Evolutionary conservation across 768 basidiomycete genomes (phyloP), one percentile per base, ranked within the genome.

Genomic region (Collybiopsis confluens): DNA sequence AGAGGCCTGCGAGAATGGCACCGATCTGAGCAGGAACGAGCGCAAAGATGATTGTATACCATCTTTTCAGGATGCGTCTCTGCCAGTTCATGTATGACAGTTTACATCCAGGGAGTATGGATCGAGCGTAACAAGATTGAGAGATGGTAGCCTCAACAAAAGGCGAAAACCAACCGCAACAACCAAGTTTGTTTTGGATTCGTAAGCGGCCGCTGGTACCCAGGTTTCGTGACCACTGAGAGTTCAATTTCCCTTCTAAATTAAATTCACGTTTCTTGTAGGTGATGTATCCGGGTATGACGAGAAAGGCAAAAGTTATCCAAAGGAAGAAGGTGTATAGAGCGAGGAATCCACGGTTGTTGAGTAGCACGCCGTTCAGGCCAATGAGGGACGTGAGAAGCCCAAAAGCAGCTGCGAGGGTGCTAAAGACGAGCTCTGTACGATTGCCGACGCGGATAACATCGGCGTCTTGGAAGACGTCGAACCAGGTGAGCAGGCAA

Each of bases 271-370:
- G 76, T 36, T 77, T 74, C 65, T 86, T 89, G 76, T 88, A 92
- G 38, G 87, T 82, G 62, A 86, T 67, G 69, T 92, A 92, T 0
- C 90, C 89, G 0, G 90, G 90, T 0, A 79, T 73, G 65, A 89
- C 76, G 64, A 91, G 76, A 52, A 90, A 70, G 15, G 73, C 82
- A 64, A 91, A 85, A 56, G 78, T 80, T 62, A 86, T 69, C 90
- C 90, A 92, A 44, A 87, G 78, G 37, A 86, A 67, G 67, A 90
- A 88, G 59, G 87, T 76, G 71, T 90, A 91, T 49, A 85, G 66
- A 33, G 88, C 88, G 57, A 91, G 79, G 77, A 92, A 91, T 36
- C 81, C 71, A 56, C 90, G 88, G 65, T 90, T 89, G 76, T 92
- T 92, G 63, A 90, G 81, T 21, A 92, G 70, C 64, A 90, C 81